Evolutionary conservation across 2,329 filamentous ascomycete species (phyloP), one percentile per base, ranked within the genome.

Genomic region (Ceratocystis eucalypticola): DNA sequence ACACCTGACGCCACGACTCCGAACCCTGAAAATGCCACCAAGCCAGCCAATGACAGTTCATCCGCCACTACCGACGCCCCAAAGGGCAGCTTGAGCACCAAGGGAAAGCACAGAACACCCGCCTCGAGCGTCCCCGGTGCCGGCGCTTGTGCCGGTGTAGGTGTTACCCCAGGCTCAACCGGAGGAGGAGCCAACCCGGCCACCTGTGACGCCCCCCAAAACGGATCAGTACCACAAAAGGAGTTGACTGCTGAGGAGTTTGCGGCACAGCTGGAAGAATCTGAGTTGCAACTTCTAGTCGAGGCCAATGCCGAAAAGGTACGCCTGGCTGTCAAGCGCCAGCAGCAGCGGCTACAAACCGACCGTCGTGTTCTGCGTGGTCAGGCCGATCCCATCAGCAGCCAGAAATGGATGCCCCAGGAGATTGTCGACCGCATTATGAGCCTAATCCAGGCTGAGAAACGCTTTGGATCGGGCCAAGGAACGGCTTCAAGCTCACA

Each of bases 261-360:
- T 64, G 94, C 96, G 73, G 86, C 80, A 69, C 90, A 96, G 72
- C 82, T 97, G 17, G 91, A 96, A 74, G 88, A 91, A 71, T 88
- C 91, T n/a, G 91, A 96, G 71, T 79, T 99, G 46, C 92, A 97
- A 74, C 77, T 89, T 25, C 78, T 96, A 5, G 87, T 97, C 17
- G 93, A 97, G 69, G 94, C 91, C 72, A 79, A 93, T 75, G 87
- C 87, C 0, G 77, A 83, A 50, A 96, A 93, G 75, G 87, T 88
- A 69, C 88, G 87, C 71, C 86, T 87, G 71, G 92, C 96, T 75
- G 86, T 88, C 17, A 79, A 83, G 69, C 87, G 93, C 22, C 90
- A 96, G 73, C 84, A 86, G 69, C 79, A 82, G 25, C 88, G 89
- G 70, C 80, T 96, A 41, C 88, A 95, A 72, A 96, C 90, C 5